Evolutionary conservation across 2,329 filamentous ascomycete species (phyloP), one percentile per base, ranked within the genome.

Genomic region (Pseudonectria buxi): DNA sequence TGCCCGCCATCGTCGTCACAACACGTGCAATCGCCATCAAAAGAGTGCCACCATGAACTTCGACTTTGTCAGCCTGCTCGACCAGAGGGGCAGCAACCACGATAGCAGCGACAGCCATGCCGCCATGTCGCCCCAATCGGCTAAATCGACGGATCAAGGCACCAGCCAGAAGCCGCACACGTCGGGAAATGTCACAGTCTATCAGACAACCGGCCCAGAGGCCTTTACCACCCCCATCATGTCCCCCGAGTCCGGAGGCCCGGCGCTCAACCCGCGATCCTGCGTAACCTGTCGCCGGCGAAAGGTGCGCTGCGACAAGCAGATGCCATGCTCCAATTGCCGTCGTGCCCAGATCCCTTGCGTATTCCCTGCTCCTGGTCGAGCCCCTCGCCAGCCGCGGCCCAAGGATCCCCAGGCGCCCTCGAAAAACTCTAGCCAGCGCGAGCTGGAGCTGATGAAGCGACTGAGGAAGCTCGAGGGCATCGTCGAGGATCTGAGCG

Each of bases 241-340:
- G 37, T 48, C 58, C 18, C 45, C 58, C n/a, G 58, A 57, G 41
- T 55, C 53, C 27, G 54, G 52, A n/a, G 35, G 47, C 14, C 58
- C 61, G 6, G 58, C 57, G 26, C 39, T 70, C 30, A 71, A 71
- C 42, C 68, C 68, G 22, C 60, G 68, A 41, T 71, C 67, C 42
- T 71, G 68, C 46, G 67, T 72, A 13, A 71, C 67, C 26, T 72
- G 68, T 42, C 62, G 68, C 10, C 64, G 68, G 29, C 66, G 79
- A 43, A 83, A 85, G 58, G 83, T 88, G 36, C 81, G 82, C 51
- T 88, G 83, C 68, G 81, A 88, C 64, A 87, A 87, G 64, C 71
- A 76, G 50, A 77, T 85, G 67, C 81, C 83, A 12, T 88, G 83
- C 58, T 77, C 77, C 49, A 87, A 88, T 57, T 88, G 83, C 57